Conservation (phyloP, 371 early-diverging fungal genomes). For the Mucor plumbeus region DNA sequence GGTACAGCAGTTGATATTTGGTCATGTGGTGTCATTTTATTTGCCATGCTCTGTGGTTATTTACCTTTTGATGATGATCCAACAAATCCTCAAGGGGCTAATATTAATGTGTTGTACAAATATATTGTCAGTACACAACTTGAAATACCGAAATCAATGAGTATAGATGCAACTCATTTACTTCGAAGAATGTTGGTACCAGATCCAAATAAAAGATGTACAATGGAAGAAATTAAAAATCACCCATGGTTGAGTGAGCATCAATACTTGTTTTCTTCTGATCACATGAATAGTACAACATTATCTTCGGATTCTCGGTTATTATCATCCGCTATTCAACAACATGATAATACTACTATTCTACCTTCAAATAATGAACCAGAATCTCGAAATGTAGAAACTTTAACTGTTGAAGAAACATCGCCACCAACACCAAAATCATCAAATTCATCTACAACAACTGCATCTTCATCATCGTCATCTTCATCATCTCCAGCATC, state of each 20-base stretch:
- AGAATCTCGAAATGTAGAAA: constrained; percentile 7
- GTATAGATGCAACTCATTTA: constrained; percentile 79
- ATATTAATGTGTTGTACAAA: constrained; percentile 94
- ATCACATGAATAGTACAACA: constrained; percentile 3
- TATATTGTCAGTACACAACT: constrained; percentile 92
- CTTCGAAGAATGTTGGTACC: constrained; percentile 92
- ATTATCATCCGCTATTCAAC: not conserved
- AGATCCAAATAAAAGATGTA: constrained; percentile 85
- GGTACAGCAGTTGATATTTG: constrained; percentile 98
- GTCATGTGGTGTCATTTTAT: constrained; percentile 95
- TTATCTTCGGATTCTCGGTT: constrained; percentile 1
- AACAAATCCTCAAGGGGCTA: constrained; percentile 94
- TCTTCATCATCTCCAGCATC: constrained; percentile 18
- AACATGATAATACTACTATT: not conserved
- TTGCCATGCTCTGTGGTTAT: constrained; percentile 97
- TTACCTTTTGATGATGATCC: constrained; percentile 99
- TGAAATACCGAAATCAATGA: constrained; percentile 90
- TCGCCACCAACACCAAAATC: constrained; percentile 3
- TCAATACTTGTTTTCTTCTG: constrained; percentile 35
- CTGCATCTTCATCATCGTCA: not conserved
- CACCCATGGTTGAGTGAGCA: constrained; percentile 73
- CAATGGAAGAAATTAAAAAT: constrained; percentile 84
- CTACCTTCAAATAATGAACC: constrained; percentile 16
- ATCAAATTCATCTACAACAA: constrained; percentile 15
- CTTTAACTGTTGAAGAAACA: constrained; percentile 14